Conservation (phyloP, 139 green algal genomes). For the Micractinium conductrix region DNA sequence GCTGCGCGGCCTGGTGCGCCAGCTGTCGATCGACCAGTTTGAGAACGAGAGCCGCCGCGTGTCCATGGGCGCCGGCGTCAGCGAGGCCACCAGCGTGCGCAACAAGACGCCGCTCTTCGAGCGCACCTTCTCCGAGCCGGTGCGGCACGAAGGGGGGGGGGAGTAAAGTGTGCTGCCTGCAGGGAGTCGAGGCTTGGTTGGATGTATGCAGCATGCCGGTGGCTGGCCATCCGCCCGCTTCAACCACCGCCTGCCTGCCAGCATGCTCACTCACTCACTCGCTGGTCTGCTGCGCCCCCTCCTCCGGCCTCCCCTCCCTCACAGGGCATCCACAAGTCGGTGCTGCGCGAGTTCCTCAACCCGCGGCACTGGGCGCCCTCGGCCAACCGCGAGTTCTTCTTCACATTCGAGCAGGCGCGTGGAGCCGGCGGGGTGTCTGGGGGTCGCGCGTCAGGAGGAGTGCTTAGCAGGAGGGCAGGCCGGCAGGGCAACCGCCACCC, state of each 20-base stretch:
- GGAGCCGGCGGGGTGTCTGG: not conserved
- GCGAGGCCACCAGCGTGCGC: conserved; percentile 18
- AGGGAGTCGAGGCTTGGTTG: too few relatives aligned
- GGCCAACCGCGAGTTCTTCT: conserved; percentile 71
- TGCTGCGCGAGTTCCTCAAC: conserved; percentile 89
- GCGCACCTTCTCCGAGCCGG: conserved; percentile 39
- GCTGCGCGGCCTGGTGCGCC: conserved; percentile 85
- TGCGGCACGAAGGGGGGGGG: not conserved
- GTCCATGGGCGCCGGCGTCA: conserved; percentile 51
- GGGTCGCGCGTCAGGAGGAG: too few relatives aligned
- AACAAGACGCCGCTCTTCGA: conserved; percentile 59
- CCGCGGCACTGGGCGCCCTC: conserved; percentile 85
- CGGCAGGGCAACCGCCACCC: too few relatives aligned
- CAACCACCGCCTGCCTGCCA: too few relatives aligned
- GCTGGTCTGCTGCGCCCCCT: not conserved
- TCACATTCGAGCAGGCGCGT: conserved; percentile 70
- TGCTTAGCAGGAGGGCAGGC: too few relatives aligned
- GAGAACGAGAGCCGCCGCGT: conserved; percentile 96
- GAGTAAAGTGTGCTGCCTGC: not conserved
- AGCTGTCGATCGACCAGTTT: conserved; percentile 99
- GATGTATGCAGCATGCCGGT: too few relatives aligned
- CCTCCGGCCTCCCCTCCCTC: too few relatives aligned
- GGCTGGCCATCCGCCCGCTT: too few relatives aligned
- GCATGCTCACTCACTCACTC: not conserved
- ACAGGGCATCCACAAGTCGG: conserved; percentile 87